These are phyloP conservation scores for Calocera viscosa DNA, from an alignment of 768 basidiomycete genomes.

Conservation along the genomic window DNA sequence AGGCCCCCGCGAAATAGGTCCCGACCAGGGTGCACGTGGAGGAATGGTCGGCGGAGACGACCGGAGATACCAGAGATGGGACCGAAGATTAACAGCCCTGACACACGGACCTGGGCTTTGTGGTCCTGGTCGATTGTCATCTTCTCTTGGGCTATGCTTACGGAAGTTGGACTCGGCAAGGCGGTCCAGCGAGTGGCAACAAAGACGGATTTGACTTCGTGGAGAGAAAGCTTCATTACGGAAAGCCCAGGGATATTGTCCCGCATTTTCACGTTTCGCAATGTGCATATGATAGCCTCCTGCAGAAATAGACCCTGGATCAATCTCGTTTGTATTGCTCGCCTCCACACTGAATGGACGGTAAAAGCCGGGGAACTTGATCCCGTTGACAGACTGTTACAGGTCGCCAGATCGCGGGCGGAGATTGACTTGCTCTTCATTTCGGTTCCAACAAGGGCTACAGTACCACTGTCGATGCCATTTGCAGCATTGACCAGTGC, in stretches of 20 bases:
- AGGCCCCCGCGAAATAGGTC: not conserved
- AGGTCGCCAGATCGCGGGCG: not conserved
- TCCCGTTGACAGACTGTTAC: not conserved
- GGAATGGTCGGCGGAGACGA: not conserved
- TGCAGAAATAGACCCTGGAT: not conserved
- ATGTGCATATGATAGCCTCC: not conserved
- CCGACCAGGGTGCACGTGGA: not conserved
- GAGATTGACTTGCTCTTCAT: not conserved
- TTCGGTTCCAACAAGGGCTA: no score
- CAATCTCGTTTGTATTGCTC: not conserved
- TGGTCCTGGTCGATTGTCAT: no score
- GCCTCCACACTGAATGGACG: not conserved
- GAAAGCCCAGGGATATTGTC: not conserved
- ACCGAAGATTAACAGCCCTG: not conserved
- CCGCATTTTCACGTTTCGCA: not conserved
- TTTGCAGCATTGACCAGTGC: no score
- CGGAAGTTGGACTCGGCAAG: not conserved
- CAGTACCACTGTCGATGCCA: no score
- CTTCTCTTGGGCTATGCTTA: not conserved
- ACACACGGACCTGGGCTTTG: not conserved
- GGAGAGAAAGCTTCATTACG: not conserved
- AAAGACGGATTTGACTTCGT: not conserved
- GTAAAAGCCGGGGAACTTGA: not conserved
- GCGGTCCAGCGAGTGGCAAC: not conserved
- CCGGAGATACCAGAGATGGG: slow-evolving; percentile 1